Base-by-base conservation (phyloP, 805 yeast genomes). In the Saccharomycopsis synnaedendra region DNA sequence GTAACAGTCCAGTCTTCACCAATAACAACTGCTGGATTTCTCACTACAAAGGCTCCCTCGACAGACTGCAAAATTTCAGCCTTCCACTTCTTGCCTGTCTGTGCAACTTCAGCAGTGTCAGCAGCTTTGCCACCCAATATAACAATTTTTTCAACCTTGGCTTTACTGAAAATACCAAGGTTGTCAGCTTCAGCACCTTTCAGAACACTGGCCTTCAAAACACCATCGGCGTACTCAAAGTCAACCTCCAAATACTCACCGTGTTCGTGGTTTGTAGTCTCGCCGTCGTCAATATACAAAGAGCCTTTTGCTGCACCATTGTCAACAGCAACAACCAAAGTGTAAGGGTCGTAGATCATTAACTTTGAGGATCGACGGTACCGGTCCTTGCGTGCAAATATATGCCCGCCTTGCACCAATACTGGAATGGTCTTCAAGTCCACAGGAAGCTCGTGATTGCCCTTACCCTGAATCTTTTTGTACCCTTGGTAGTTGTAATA, bases 221-320 rank as follows among this genome's bases (percentile, higher is more conserved):
- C 80, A 31, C 76, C 79, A 5, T 82, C 83, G 1, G 64, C 55
- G 59, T 78, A 78, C 36, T 34, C 36, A 34, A 34, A 34, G 10
- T 34, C 10, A n/a, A 34, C 36, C 36, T 9, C n/a, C 36, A 34
- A 34, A 34, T 34, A 34, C 10, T 34, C 36, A 34, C 36, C 36
- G 8, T 34, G 36, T n/a, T 9, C 8, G n/a, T 34, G n/a, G 41
- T 68, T 74, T 55, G 73, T 85, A 0, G 89, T 70, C 55, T 80
- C 84, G 10, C 95, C 96, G 62, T 89, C 97, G 61, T 89, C 97
- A 36, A 83, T 63, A 60, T 88, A 89, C 33, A 89, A 60, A 4
- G 67, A 68, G 1, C 85, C 84, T 0, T 62, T 61, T 0, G 89
- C 87, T 5, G 56, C 1, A 28, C 79, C 80, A 2, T 64, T 56